These are phyloP conservation scores for Dothistroma septosporum DNA, from an alignment of 2,329 filamentous ascomycete species.

Conservation along the genomic window DNA sequence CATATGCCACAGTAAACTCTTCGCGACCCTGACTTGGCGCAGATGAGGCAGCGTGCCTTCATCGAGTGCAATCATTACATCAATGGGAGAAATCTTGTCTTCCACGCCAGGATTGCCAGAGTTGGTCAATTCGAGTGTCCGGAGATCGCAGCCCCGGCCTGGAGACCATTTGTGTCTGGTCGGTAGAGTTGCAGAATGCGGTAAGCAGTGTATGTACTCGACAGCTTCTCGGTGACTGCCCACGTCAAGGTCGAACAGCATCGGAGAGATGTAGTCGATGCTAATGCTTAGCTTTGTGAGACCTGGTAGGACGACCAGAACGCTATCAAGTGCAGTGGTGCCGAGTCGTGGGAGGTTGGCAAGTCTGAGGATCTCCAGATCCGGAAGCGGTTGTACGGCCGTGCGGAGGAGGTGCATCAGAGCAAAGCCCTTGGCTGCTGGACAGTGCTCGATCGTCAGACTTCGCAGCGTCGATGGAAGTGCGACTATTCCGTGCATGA, in stretches of 20 bases:
- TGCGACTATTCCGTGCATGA: conserved; percentile 36
- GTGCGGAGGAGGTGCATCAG: conserved; percentile 39
- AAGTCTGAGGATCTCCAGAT: conserved; percentile 38
- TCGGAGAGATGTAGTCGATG: conserved; percentile 45
- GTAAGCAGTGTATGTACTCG: background rate
- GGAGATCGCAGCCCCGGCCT: conserved; percentile 32
- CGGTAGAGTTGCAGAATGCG: background rate
- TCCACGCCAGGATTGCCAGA: conserved; percentile 36
- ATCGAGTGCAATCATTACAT: conserved; percentile 41
- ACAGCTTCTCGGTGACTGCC: conserved; percentile 7
- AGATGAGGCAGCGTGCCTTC: conserved; percentile 40
- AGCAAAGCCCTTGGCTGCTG: conserved; percentile 35
- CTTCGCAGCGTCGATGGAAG: conserved; percentile 32
- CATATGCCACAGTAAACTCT: conserved; percentile 39
- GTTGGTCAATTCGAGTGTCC: conserved; percentile 39
- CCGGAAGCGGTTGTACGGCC: conserved; percentile 25
- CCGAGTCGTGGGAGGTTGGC: conserved; percentile 40
- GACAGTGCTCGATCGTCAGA: conserved; percentile 44
- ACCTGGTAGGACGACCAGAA: conserved; percentile 40
- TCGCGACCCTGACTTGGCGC: conserved; percentile 37
- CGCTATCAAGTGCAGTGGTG: conserved; percentile 38
- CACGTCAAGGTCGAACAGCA: conserved; percentile 35
- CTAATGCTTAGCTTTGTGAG: conserved; percentile 41
- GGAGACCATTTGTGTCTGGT: conserved; percentile 14
- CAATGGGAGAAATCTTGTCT: conserved; percentile 40